A percentile compares a stretch with the other conserved stretches of the same genome.
Evolutionary conservation across 2,329 filamentous ascomycete genomes (phyloP).

Genomic region (Metarhizium rileyi): DNA sequence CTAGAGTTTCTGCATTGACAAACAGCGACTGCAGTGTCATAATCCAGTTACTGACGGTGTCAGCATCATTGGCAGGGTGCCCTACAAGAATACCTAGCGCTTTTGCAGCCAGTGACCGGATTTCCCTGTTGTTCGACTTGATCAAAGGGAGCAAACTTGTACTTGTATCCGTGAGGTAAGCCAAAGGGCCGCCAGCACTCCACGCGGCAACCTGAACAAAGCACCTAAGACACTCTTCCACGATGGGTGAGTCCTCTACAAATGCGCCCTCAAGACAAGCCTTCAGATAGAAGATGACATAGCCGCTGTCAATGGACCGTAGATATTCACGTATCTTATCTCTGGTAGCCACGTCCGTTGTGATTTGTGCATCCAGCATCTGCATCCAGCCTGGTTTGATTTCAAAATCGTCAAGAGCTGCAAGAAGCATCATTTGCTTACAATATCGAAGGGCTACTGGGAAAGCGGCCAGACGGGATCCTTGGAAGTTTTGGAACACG

Average conservation of each 20-base stretch:
- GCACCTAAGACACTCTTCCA: conserved; percentile 38
- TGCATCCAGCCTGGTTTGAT: conserved; percentile 78
- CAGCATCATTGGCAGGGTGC: conserved; percentile 40
- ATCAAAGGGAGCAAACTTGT: conserved; percentile 49
- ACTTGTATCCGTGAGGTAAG: conserved; percentile 36
- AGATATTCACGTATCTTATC: conserved; percentile 48
- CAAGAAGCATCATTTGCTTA: conserved; percentile 41
- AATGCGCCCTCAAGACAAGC: conserved; percentile 49
- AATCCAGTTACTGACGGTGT: conserved; percentile 16
- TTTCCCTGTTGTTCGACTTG: conserved; percentile 60
- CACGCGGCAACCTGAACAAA: conserved; percentile 45
- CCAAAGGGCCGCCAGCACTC: conserved; percentile 40
- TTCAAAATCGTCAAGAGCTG: conserved; percentile 38
- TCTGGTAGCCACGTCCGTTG: conserved; percentile 58
- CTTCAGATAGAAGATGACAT: conserved; percentile 36
- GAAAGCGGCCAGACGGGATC: conserved; percentile 45
- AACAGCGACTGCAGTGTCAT: conserved; percentile 33
- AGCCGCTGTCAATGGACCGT: conserved; percentile 26
- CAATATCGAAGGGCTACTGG: conserved; percentile 62
- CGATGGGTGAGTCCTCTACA: conserved; percentile 29
- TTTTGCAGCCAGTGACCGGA: conserved; percentile 57
- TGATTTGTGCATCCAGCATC: conserved; percentile 62
- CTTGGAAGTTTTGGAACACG: conserved; percentile 37
- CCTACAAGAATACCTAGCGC: conserved; percentile 69
- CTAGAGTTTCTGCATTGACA: conserved; percentile 28